These are phyloP conservation scores for Vicia villosa DNA, from an alignment of 306 rosid species.

Conservation along the genomic window DNA sequence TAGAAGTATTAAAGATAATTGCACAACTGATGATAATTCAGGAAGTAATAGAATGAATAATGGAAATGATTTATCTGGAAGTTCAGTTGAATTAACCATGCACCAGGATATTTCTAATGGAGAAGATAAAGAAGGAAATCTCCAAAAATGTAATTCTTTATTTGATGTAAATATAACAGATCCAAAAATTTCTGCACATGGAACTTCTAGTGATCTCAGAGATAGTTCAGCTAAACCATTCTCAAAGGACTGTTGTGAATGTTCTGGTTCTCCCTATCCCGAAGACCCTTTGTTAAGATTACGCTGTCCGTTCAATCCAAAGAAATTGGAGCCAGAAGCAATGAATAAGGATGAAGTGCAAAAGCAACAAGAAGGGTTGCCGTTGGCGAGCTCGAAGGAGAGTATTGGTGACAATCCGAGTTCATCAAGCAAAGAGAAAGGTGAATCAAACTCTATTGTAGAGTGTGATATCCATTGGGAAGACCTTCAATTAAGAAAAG, in stretches of 20 bases:
- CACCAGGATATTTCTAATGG: constrained; percentile 28
- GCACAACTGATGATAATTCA: constrained; percentile 34
- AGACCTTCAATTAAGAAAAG: constrained; percentile 62
- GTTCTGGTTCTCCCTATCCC: constrained; percentile 36
- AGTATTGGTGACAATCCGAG: constrained; percentile 42
- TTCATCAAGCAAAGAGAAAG: constrained; percentile 57
- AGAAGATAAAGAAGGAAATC: constrained; percentile 36
- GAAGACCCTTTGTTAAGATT: constrained; percentile 34
- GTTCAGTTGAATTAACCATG: constrained; percentile 34
- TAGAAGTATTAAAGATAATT: constrained; percentile 36
- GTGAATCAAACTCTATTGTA: constrained; percentile 46
- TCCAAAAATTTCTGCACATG: constrained; percentile 28
- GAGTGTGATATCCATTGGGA: constrained; percentile 68
- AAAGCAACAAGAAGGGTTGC: constrained; percentile 47
- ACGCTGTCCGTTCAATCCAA: constrained; percentile 25
- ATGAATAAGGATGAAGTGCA: constrained; percentile 43
- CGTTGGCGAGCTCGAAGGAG: constrained; percentile 36
- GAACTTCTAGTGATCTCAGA: constrained; percentile 30
- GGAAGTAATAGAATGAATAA: constrained; percentile 35
- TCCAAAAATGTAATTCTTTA: constrained; percentile 20
- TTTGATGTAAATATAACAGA: constrained; percentile 27
- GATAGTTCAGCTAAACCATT: constrained; percentile 35
- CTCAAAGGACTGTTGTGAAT: constrained; percentile 45
- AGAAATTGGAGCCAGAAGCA: constrained; percentile 46
- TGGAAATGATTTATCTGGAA: constrained; percentile 34